phyloP scores from a whole-genome alignment of 116 monocot species.

The Thalassia testudinum region DNA sequence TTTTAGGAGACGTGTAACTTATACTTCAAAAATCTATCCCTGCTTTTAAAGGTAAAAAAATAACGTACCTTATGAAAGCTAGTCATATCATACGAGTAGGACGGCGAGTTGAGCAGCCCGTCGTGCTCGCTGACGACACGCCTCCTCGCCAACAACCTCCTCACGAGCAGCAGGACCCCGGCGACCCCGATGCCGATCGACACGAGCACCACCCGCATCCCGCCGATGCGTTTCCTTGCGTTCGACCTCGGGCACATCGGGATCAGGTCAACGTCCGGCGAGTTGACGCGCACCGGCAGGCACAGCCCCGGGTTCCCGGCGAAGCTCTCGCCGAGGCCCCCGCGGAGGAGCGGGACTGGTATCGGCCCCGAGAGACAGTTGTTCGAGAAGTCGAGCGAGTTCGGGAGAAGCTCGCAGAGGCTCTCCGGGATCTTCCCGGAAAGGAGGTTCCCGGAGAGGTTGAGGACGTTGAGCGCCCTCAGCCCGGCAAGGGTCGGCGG shows the following conservation, averaged over 20 bases:
- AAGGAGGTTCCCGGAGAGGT: constrained; percentile 75
- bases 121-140: constrained; percentile 29
- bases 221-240: constrained; percentile 13
- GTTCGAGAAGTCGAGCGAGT: constrained; percentile 81
- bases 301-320: constrained; percentile 69
- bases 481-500: constrained; percentile 59
- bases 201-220: constrained; percentile 37
- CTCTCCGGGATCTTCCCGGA: constrained; percentile 72
- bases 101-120: constrained; percentile 24
- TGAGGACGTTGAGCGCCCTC: constrained; percentile 79
- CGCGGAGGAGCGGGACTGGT: constrained; percentile 58
- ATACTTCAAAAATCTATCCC: no score
- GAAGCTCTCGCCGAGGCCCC: constrained; percentile 68
- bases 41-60: no score
- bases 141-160: constrained; percentile 8
- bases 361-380: constrained; percentile 73
- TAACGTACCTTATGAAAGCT: constrained; percentile 57
- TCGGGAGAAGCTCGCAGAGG: constrained; percentile 65
- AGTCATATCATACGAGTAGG: constrained; percentile 67
- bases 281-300: constrained; percentile 24
- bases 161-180: constrained; percentile 25
- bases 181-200: constrained; percentile 15
- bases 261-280: constrained; percentile 20
- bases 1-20: no score
- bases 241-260: constrained; percentile 34